phyloP scores from a whole-genome alignment of 2,329 filamentous ascomycete species.

The Colletotrichum theobromicola region DNA sequence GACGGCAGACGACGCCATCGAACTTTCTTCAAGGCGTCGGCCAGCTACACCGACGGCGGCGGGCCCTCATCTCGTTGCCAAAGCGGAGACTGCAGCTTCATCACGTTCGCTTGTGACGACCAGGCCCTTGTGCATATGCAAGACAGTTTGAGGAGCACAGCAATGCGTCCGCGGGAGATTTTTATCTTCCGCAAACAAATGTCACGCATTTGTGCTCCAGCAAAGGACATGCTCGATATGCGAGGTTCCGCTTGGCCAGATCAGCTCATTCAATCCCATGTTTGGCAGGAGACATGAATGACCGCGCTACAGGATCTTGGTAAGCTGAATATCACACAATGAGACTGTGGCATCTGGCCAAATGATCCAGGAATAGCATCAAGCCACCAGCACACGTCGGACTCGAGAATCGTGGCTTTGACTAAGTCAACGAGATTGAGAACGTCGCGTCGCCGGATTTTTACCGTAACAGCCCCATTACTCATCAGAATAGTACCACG shows the following conservation, averaged over 20 bases:
- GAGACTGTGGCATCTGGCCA: not conserved
- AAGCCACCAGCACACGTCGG: not conserved
- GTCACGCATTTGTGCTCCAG: not conserved
- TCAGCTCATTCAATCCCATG: not conserved
- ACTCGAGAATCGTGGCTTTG: not conserved
- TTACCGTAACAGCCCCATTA: not conserved
- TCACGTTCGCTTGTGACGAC: conserved; percentile 10
- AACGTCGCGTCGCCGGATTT: not conserved
- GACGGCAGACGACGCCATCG: not conserved
- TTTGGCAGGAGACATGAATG: not conserved
- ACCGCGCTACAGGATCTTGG: not conserved
- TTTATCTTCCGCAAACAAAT: conserved; percentile 1
- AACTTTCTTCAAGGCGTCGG: not conserved
- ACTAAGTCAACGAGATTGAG: not conserved
- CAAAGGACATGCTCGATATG: not conserved
- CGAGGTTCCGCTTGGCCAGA: not conserved
- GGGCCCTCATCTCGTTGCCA: not conserved
- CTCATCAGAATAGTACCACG: not conserved
- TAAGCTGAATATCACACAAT: not conserved
- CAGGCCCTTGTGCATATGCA: not conserved
- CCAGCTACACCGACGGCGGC: not conserved
- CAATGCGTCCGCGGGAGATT: not conserved
- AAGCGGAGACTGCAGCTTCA: conserved; percentile 9
- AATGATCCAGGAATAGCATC: not conserved
- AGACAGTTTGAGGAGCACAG: not conserved